Evolutionary conservation across 2,329 filamentous ascomycete species (phyloP), one percentile per base, ranked within the genome.

Genomic region (Botryotinia calthae): DNA sequence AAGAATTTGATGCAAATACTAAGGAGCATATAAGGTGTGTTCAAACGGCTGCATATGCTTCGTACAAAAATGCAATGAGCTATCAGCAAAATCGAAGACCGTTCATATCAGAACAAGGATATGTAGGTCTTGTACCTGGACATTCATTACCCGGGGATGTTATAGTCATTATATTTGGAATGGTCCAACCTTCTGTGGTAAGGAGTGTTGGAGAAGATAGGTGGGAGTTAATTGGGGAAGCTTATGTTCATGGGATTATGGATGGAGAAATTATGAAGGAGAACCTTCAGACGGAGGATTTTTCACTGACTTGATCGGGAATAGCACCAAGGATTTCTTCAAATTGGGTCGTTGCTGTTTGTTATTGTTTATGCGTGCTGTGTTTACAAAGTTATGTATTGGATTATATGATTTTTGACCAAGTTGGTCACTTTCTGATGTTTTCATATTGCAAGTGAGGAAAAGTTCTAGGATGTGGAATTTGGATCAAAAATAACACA

Each of bases 41-140:
- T 14, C 61, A 66, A 14, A 58, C 59, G 14, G 34, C 40, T 20
- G 66, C 58, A 59, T 64, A 71, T 46, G 22, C 20, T n/a, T 65
- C 63, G 20, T 70, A 73, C 46, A 42, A 71, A 61, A 31, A 63
- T 9, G 48, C 73, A 14, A 71, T 71, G 71, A n/a, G 40, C 2
- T 65, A 63, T 59, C 59, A 68, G 64, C 48, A 71, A 16, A 69
- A 74, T 28, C n/a, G 64, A 40, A 70, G 68, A 42, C 63, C 72
- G 1, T 71, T 71, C 14, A 68, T 75, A 48, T 72, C 72, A 5
- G 37, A 44, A 14, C 65, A 75, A 25, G 74, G 73, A 61, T 72
- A 72, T 58, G 44, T 74, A 46, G 73, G 74, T 2, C 66, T 73
- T 31, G 61, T 54, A 16, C 71, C 71, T 42, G 61, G 48, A 2